Evolutionary conservation across 2,329 filamentous ascomycete genomes (phyloP).

Genomic region (Ceratocystis variospora): DNA sequence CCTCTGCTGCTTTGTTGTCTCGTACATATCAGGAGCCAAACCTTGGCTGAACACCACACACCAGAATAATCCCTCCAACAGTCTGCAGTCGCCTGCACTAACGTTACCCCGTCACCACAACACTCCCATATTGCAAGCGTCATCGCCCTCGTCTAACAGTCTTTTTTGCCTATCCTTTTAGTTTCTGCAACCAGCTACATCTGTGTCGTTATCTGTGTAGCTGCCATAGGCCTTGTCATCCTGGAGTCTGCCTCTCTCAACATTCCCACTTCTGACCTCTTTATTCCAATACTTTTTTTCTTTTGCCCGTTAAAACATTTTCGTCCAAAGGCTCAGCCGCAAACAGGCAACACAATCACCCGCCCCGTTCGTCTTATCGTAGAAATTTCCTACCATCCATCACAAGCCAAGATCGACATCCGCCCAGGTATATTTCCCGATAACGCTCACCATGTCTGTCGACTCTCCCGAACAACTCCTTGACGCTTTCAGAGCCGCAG

Average conservation of each 20-base stretch:
- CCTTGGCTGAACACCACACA: background rate
- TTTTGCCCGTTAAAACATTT: background rate
- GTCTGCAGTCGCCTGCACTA: background rate
- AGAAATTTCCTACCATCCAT: background rate
- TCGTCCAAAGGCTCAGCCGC: background rate
- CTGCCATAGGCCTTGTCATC: background rate
- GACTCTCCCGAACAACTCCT: constrained; percentile 53
- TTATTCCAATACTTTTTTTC: background rate
- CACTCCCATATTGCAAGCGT: background rate
- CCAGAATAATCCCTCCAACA: background rate
- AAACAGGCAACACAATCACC: background rate
- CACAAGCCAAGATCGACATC: background rate
- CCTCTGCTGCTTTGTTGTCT: background rate
- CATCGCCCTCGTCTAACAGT: background rate
- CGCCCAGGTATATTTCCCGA: background rate
- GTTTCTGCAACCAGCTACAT: background rate
- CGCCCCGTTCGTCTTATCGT: background rate
- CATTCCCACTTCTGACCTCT: background rate
- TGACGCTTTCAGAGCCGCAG: constrained; percentile 81
- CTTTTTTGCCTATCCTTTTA: background rate
- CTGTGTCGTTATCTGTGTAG: background rate
- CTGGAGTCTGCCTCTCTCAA: background rate
- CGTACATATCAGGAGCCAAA: background rate
- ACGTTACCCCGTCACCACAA: background rate
- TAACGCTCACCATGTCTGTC: constrained; percentile 22